phyloP scores from a whole-genome alignment of 176 grass and related monocot species.

The Bromus sterilis region DNA sequence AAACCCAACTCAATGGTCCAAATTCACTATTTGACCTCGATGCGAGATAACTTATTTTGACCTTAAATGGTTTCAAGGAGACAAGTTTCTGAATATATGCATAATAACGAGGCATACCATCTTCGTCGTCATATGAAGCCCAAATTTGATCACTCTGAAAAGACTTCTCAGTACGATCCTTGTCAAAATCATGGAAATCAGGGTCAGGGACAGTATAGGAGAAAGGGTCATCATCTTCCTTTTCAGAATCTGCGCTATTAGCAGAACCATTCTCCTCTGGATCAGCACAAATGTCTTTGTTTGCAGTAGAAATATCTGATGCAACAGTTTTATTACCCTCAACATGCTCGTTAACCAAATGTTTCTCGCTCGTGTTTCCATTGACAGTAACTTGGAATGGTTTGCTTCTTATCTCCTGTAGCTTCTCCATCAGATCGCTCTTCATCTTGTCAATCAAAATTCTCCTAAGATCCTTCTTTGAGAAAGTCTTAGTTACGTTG shows the following conservation, averaged over 20 bases:
- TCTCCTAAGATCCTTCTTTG: not conserved
- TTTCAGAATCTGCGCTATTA: slow-evolving; percentile 20
- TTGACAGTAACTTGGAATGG: slow-evolving; percentile 1
- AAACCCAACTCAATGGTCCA: slow-evolving; percentile 47
- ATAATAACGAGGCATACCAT: slow-evolving; percentile 68
- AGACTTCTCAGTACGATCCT: slow-evolving; percentile 35
- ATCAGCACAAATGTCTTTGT: slow-evolving; percentile 9
- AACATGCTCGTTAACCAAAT: slow-evolving; percentile 15
- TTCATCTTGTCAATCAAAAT: slow-evolving; percentile 27
- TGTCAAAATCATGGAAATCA: slow-evolving; percentile 76
- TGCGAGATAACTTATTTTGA: slow-evolving; percentile 48
- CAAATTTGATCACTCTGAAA: slow-evolving; percentile 51
- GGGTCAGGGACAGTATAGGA: slow-evolving; percentile 55
- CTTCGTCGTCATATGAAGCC: slow-evolving; percentile 73
- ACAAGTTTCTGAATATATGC: slow-evolving; percentile 55
- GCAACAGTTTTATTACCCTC: slow-evolving; percentile 16
- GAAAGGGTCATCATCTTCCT: slow-evolving; percentile 27
- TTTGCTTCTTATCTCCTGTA: slow-evolving; percentile 25
- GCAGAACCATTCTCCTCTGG: slow-evolving; percentile 8
- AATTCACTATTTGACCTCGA: slow-evolving; percentile 49
- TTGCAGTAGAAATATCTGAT: slow-evolving; percentile 14
- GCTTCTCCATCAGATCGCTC: not conserved
- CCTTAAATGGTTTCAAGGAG: slow-evolving; percentile 44
- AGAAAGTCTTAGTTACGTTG: slow-evolving; percentile 6
- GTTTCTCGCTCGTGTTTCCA: slow-evolving; percentile 20